Conservation (phyloP, 1,284 basidiomycete genomes). For the Gomphus sp. region DNA sequence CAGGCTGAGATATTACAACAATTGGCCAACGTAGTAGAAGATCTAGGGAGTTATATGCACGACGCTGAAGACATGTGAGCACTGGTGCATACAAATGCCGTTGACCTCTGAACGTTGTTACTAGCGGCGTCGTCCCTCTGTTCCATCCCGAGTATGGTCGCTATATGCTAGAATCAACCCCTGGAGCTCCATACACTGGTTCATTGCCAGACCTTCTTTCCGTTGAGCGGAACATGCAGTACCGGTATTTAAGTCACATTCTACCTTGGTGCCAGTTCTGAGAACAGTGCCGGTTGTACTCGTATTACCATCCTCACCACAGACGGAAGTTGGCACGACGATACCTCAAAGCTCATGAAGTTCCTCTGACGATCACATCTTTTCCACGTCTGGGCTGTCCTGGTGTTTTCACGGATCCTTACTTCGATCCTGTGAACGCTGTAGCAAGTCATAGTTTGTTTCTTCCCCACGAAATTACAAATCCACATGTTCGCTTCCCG, state of each 20-base stretch:
- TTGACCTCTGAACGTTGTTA: constrained; percentile 10
- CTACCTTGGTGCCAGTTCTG: constrained; percentile 12
- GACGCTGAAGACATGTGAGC: constrained; percentile 46
- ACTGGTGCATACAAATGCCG: not conserved
- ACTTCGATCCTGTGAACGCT: constrained; percentile 65
- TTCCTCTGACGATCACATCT: constrained; percentile 91
- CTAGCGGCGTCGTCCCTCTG: constrained; percentile 72
- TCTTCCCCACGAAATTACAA: constrained; percentile 92
- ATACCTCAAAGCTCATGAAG: constrained; percentile 78
- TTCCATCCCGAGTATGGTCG: constrained; percentile 98
- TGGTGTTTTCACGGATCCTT: constrained; percentile 89
- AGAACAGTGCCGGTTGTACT: constrained; percentile 7
- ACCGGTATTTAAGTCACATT: constrained; percentile 41
- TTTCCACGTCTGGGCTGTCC: constrained; percentile 88
- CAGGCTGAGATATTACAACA: constrained; percentile 92
- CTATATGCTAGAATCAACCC: constrained; percentile 98
- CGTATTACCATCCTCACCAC: constrained; percentile 9
- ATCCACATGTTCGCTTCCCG: constrained; percentile 96
- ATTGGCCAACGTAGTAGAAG: constrained; percentile 60
- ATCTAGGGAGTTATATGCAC: constrained; percentile 47
- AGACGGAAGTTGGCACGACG: constrained; percentile 81
- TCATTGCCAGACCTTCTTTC: constrained; percentile 76
- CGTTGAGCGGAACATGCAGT: constrained; percentile 93
- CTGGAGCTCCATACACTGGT: constrained; percentile 89
- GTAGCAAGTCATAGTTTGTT: constrained; percentile 87